Base-by-base conservation (phyloP, 495 filamentous ascomycete species). In the Penicillium pancosmium region DNA sequence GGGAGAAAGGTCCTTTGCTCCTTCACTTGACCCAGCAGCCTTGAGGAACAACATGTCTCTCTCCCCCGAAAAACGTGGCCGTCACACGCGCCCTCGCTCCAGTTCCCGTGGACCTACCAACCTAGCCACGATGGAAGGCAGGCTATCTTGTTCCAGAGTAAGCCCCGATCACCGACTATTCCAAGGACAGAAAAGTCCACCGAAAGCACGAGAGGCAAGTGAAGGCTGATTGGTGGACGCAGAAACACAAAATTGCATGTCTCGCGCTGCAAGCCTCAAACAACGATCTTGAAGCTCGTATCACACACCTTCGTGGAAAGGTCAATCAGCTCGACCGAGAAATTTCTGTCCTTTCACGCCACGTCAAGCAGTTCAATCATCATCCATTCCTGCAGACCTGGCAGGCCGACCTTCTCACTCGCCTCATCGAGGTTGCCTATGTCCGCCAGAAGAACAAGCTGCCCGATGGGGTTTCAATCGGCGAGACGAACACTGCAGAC, bases 381-480 rank as follows among this genome's bases (percentile, higher is more conserved):
- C 57, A 63, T 36, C 71, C 75, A 2, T 57, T 70, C 19, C 64
- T 75, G 38, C 59, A 60, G 21, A 73, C 65, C 43, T 78, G 73
- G 72, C 71, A 78, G 55, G 73, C 73, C 13, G 70, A 78, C 54
- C 64, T 65, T 19, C 64, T 78, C 19, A 78, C 75, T 4, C 73
- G 73, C 21, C 65, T 78, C 9, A 67, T 78, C 47, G 73, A 75
- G 38, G 65, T 73, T n/a, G 64, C 71, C 36, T 65, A 71, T 58
- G 59, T 65, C 23, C 57, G 49, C 8, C 68, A 73, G 41, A 41
- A 55, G 11, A 63, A 60, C 52, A 69, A 64, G 54, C 34, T 75
- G 34, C 65, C 67, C 0, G 54, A 51, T 12, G 65, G 63, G 12
- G 31, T 71, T n/a, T 52, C 52, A 18, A 56, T 73, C 7, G 57